A percentile compares a stretch with the other conserved stretches of the same genome.
These are phyloP conservation scores for Pleurozium schreberi DNA, from an alignment of 225 moss, liverwort and hornwort species.

Conservation along the genomic window DNA sequence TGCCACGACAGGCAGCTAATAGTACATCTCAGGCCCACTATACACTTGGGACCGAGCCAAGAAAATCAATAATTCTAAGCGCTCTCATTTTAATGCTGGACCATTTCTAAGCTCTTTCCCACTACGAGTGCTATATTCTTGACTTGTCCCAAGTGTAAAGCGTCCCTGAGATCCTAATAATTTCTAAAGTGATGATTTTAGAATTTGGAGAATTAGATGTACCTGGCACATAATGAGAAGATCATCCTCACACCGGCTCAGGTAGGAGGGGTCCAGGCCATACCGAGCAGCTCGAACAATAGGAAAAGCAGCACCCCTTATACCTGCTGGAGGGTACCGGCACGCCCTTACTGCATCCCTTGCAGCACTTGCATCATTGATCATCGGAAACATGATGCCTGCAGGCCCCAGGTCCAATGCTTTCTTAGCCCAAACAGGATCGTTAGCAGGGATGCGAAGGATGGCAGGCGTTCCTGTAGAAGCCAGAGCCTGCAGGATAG, in stretches of 20 bases:
- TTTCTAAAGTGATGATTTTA: neutral
- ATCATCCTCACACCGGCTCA: slow-evolving; percentile 55
- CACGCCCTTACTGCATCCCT: slow-evolving; percentile 51
- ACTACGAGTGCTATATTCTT: neutral
- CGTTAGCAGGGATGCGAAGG: slow-evolving; percentile 51
- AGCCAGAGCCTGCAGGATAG: slow-evolving; percentile 53
- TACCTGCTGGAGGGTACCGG: slow-evolving; percentile 56
- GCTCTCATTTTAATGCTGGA: neutral
- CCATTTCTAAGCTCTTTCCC: neutral
- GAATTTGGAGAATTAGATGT: neutral
- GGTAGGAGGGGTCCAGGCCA: slow-evolving; percentile 45
- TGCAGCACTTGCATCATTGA: slow-evolving; percentile 47
- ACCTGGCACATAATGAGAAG: slow-evolving; percentile 81
- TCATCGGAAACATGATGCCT: slow-evolving; percentile 76
- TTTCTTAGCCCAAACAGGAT: slow-evolving; percentile 62
- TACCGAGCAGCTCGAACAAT: slow-evolving; percentile 66
- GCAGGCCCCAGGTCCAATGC: slow-evolving; percentile 67
- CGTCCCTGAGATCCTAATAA: neutral
- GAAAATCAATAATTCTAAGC: neutral
- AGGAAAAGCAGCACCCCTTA: slow-evolving; percentile 50
- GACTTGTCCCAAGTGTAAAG: neutral
- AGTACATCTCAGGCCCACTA: neutral
- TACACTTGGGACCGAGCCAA: neutral
- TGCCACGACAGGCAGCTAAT: neutral
- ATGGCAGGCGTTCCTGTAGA: slow-evolving; percentile 62